Percentiles rank a stretch among this genome's conserved stretches.
Conservation (phyloP, 805 yeast genomes). For the Yarrowia sp. region DNA sequence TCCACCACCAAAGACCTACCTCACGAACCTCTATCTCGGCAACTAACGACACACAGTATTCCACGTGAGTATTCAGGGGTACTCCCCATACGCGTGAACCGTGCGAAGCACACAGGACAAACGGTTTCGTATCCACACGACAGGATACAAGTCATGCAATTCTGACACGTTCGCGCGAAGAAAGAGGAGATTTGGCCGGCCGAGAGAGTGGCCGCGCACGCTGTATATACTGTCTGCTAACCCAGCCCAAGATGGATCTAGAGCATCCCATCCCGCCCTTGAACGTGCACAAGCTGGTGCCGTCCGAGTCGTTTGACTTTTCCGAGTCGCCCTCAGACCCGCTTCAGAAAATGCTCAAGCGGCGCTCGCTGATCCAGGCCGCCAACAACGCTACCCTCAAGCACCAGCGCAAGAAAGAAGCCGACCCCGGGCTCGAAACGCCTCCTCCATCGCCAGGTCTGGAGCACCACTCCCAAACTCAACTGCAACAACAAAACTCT, state of each 20-base stretch:
- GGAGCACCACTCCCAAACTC: slow-evolving; percentile 5
- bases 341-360: slow-evolving; percentile 23
- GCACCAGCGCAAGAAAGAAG: slow-evolving; percentile 7
- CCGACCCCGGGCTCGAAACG: slow-evolving; percentile 29
- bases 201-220: too few species aligned
- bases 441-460: slow-evolving; percentile 33
- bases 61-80: slow-evolving; percentile 17
- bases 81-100: not conserved
- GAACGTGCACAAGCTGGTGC: slow-evolving; percentile 31
- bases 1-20: too few species aligned
- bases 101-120: not conserved
- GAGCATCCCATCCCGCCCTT: slow-evolving; percentile 25
- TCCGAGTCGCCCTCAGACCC: slow-evolving; percentile 37
- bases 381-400: slow-evolving; percentile 17
- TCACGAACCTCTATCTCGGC: too few species aligned
- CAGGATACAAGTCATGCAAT: not conserved
- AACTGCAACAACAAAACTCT: not conserved
- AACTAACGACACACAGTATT: too few species aligned
- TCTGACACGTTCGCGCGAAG: not conserved
- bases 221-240: too few species aligned
- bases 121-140: too few species aligned
- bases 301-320: slow-evolving; percentile 37
- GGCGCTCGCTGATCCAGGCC: slow-evolving; percentile 26
- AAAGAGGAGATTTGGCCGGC: too few species aligned
- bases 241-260: slow-evolving; percentile 19